These are phyloP conservation scores for Debaryomyces nepalensis DNA, from an alignment of 1,139 yeast species.

Conservation along the genomic window DNA sequence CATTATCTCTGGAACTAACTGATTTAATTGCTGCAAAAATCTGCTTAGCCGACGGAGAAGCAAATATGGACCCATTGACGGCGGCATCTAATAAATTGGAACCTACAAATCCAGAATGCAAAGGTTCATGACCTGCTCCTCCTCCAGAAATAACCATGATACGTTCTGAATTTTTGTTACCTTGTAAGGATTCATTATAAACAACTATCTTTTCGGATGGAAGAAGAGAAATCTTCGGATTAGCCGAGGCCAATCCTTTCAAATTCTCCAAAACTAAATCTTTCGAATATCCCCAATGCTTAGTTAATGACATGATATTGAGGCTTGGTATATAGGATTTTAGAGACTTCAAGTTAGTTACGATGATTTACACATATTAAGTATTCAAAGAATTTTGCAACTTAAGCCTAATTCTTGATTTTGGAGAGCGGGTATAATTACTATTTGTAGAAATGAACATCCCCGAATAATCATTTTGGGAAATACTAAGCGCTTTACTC, in stretches of 20 bases:
- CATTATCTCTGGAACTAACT: conserved; percentile 61
- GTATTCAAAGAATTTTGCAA: too few relatives aligned
- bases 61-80: conserved; percentile 86
- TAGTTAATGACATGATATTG: conserved; percentile 25
- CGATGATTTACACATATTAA: too few relatives aligned
- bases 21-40: conserved; percentile 63
- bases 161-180: conserved; percentile 43
- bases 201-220: conserved; percentile 69
- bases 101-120: conserved; percentile 93
- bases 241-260: conserved; percentile 66
- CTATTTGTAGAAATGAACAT: too few relatives aligned
- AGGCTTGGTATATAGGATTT: too few relatives aligned
- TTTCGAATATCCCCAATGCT: conserved; percentile 56
- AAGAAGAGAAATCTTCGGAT: conserved; percentile 66
- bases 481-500: too few relatives aligned
- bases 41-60: conserved; percentile 90
- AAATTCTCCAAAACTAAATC: conserved; percentile 71
- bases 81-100: conserved; percentile 82
- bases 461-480: too few relatives aligned
- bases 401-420: too few relatives aligned
- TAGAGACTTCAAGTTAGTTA: too few relatives aligned
- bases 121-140: conserved; percentile 94
- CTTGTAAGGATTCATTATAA: conserved; percentile 32
- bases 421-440: too few relatives aligned
- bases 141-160: conserved; percentile 85